Conservation (phyloP, 1,139 yeast species). For the Kluyveromyces sp. region DNA sequence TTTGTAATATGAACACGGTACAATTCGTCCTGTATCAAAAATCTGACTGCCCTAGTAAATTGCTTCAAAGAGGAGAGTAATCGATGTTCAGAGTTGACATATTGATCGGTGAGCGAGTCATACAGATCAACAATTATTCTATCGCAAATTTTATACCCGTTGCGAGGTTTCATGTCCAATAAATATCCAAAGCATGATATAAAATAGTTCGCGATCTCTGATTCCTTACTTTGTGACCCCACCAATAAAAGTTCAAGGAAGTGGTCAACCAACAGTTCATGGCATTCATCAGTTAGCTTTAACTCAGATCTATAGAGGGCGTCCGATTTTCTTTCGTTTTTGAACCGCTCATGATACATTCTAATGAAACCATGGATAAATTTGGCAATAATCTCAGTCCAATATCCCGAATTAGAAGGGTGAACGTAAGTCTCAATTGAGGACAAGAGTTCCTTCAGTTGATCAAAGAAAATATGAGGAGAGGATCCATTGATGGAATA, state of each 20-base stretch:
- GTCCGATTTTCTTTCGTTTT: slow-evolving; percentile 39
- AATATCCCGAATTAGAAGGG: slow-evolving; percentile 82
- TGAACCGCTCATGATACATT: slow-evolving; percentile 52
- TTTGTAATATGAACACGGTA: slow-evolving; percentile 77
- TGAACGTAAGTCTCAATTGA: slow-evolving; percentile 82
- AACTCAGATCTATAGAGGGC: slow-evolving; percentile 34
- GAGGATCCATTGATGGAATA: slow-evolving; percentile 55
- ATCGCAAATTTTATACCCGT: slow-evolving; percentile 47
- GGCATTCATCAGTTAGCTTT: slow-evolving; percentile 41
- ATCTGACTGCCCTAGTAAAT: slow-evolving; percentile 59
- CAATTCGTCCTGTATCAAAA: slow-evolving; percentile 56
- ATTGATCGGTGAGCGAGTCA: slow-evolving; percentile 67
- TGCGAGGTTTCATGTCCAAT: slow-evolving; percentile 53
- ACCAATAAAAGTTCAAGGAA: slow-evolving; percentile 55
- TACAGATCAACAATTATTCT: slow-evolving; percentile 66
- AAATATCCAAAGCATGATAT: slow-evolving; percentile 56
- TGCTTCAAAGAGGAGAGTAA: slow-evolving; percentile 66
- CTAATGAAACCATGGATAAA: slow-evolving; percentile 50
- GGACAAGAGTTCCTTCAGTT: slow-evolving; percentile 50
- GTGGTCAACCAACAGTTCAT: slow-evolving; percentile 37
- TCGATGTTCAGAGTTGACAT: slow-evolving; percentile 78
- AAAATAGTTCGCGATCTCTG: slow-evolving; percentile 52
- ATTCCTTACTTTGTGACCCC: slow-evolving; percentile 75
- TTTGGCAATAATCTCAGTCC: slow-evolving; percentile 71
- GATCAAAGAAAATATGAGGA: slow-evolving; percentile 46